Evolutionary conservation across 768 basidiomycete species (phyloP), one percentile per base, ranked within the genome.

Genomic region (Leccinum broughii): DNA sequence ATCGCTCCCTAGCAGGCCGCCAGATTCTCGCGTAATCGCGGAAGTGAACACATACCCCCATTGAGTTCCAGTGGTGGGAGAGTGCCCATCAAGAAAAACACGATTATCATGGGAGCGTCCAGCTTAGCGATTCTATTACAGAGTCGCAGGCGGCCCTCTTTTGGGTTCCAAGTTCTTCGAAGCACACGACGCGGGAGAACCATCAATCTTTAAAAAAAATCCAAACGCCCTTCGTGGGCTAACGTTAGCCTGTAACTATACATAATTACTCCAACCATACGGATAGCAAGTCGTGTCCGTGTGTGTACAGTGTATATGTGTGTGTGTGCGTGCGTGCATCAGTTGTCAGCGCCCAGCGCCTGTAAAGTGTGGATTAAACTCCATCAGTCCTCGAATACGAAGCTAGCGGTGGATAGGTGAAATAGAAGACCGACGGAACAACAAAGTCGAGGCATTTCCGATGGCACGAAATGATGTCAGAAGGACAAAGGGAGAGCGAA

Each of bases 1-100:
- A 66, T 69, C 61, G 60, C 60, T 60, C 49, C 15, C 46, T 59
- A 49, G 46, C 56, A 58, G 53, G 54, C 56, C 59, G 54, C 60
- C 51, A 57, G 60, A 59, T 59, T 54, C 53, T 70, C 60, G 61
- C 70, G 64, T 72, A 70, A 72, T 68, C 51, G 51, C 68, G 68
- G 67, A 72, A 72, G 67, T 72, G 62, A 73, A 64, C 14, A 59
- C 49, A 58, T 61, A 51, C 54, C 32, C 51, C 50, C 30, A 55
- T 34, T 32, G 50, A 46, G 37, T 63, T 58, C 62, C 39, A 49
- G 52, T 58, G 57, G 51, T 50, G 56, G 41, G 56, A 62, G 35
- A 39, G 50, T 58, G 51, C 24, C 14, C 46, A 48, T 62, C 52
- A 52, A 41, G 41, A 28, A 65, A 53, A 57, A 24, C 22, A 17